A percentile compares a stretch with the other conserved stretches of the same genome.
phyloP scores from a whole-genome alignment of 495 filamentous ascomycete species.

The Penicillium verhagenii region DNA sequence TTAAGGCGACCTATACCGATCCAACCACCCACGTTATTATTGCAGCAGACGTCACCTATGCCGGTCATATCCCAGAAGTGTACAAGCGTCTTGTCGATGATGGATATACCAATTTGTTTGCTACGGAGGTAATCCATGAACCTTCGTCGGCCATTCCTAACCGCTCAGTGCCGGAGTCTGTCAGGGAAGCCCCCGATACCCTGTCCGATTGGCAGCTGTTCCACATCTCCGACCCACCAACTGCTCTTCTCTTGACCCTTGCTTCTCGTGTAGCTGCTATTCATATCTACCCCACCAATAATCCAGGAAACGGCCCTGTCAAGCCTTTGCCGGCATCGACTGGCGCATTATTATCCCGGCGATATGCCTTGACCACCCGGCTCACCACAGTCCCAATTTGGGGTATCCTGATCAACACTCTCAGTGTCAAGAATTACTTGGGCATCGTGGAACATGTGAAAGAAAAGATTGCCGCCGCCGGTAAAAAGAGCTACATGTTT shows the following conservation, averaged over 20 bases:
- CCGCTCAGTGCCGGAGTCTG: slow-evolving; percentile 58
- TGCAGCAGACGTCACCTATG: slow-evolving; percentile 87
- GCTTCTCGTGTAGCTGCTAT: slow-evolving; percentile 76
- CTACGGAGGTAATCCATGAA: slow-evolving; percentile 71
- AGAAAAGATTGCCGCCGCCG: slow-evolving; percentile 64
- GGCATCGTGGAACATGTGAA: slow-evolving; percentile 72
- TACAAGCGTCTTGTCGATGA: slow-evolving; percentile 45
- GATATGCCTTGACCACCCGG: slow-evolving; percentile 83
- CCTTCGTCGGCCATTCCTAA: slow-evolving; percentile 86
- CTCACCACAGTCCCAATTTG: slow-evolving; percentile 79
- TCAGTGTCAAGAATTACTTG: slow-evolving; percentile 88
- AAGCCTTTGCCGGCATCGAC: slow-evolving; percentile 51
- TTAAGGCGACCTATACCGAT: slow-evolving; percentile 66
- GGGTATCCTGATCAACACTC: slow-evolving; percentile 92
- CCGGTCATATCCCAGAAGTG: slow-evolving; percentile 62
- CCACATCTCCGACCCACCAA: slow-evolving; percentile 84
- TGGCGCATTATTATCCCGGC: slow-evolving; percentile 66
- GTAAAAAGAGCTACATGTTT: slow-evolving; percentile 93
- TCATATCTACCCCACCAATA: slow-evolving; percentile 70
- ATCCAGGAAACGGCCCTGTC: slow-evolving; percentile 28
- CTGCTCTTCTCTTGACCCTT: slow-evolving; percentile 81
- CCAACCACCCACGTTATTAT: slow-evolving; percentile 66
- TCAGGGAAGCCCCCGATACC: slow-evolving; percentile 45
- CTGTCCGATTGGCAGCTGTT: slow-evolving; percentile 76
- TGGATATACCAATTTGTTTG: slow-evolving; percentile 69